Evolutionary conservation across 305 asterid genomes (phyloP).

Genomic region (Solanum aculeatissimum): DNA sequence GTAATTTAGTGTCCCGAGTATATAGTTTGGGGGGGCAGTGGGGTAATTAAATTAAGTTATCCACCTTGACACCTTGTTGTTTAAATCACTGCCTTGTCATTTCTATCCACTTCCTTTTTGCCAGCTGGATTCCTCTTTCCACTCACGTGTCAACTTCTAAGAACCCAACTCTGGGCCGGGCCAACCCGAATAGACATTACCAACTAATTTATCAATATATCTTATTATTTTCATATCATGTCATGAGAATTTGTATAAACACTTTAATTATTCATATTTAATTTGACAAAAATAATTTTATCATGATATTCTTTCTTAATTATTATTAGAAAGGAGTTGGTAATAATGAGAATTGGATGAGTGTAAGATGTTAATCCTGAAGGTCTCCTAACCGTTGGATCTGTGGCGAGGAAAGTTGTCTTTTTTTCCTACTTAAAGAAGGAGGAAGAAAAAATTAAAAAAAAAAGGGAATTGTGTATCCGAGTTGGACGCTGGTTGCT

Average conservation of each 20-base stretch:
- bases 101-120: slow-evolving; percentile 24
- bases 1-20: not conserved
- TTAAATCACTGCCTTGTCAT: slow-evolving; percentile 24
- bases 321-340: too few relatives aligned
- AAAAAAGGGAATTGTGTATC: not conserved
- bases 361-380: not conserved
- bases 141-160: slow-evolving; percentile 40
- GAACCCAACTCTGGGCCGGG: not conserved
- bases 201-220: too few relatives aligned
- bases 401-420: not conserved
- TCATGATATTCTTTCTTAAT: too few relatives aligned
- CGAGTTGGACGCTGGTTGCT: slow-evolving; percentile 6
- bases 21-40: not conserved
- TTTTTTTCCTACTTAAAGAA: not conserved
- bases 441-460: not conserved
- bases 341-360: not conserved
- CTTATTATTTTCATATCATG: too few relatives aligned
- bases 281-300: too few relatives aligned
- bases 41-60: slow-evolving; percentile 18
- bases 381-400: not conserved
- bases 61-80: slow-evolving; percentile 8
- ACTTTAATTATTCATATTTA: too few relatives aligned
- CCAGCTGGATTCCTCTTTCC: slow-evolving; percentile 25
- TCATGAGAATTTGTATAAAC: too few relatives aligned
- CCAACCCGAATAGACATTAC: not conserved